These are phyloP conservation scores for Lichtheimia corymbifera DNA, from an alignment of 371 early-diverging fungal species.

Conservation along the genomic window DNA sequence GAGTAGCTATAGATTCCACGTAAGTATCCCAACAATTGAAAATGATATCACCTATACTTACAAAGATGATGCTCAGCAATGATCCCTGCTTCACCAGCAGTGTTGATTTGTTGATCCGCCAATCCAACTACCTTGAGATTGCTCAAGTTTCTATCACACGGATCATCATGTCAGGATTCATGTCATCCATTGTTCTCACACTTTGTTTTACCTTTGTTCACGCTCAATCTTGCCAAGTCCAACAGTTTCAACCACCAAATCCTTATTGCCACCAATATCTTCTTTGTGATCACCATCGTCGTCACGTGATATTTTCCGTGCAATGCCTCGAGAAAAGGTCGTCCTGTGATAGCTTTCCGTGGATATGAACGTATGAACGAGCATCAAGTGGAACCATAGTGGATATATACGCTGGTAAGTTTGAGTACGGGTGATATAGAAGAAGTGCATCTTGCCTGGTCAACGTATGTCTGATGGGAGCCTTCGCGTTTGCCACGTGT, in stretches of 20 bases:
- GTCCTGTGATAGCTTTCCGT: slow-evolving; percentile 52
- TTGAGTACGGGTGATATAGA: not conserved
- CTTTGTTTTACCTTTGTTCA: slow-evolving; percentile 44
- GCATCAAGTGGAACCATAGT: slow-evolving; percentile 50
- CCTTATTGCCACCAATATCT: slow-evolving; percentile 46
- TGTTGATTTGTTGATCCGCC: slow-evolving; percentile 40
- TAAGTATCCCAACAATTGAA: not conserved
- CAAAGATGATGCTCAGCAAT: slow-evolving; percentile 23
- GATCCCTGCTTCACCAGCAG: slow-evolving; percentile 26
- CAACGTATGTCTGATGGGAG: slow-evolving; percentile 56
- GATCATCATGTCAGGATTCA: no score
- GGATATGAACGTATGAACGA: slow-evolving; percentile 75
- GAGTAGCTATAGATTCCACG: slow-evolving; percentile 35
- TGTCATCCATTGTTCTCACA: no score
- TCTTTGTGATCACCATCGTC: slow-evolving; percentile 13
- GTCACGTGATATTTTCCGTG: slow-evolving; percentile 53
- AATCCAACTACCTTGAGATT: slow-evolving; percentile 57
- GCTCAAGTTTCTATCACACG: slow-evolving; percentile 35
- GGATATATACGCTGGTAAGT: not conserved
- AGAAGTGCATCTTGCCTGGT: not conserved
- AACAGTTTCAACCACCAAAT: slow-evolving; percentile 72
- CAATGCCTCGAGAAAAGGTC: slow-evolving; percentile 55
- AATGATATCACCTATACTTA: slow-evolving; percentile 10
- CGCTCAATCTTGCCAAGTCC: slow-evolving; percentile 78
- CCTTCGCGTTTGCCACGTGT: slow-evolving; percentile 84